Evolutionary conservation across 2,329 filamentous ascomycete genomes (phyloP).

Genomic region (Stagonosporopsis chrysanthemi): DNA sequence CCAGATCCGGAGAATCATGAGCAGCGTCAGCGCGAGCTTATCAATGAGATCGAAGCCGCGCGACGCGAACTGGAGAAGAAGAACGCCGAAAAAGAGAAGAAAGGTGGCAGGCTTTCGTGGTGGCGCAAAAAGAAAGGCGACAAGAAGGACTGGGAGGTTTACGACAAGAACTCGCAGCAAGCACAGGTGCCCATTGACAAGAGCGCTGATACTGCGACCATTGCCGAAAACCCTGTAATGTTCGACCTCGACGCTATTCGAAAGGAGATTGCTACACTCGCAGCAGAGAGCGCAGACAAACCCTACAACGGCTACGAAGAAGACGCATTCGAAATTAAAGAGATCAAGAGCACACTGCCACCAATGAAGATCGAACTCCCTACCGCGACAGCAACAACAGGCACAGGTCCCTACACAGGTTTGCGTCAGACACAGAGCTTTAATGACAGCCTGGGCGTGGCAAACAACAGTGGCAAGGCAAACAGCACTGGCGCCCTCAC

Average conservation of each 20-base stretch:
- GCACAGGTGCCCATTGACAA: slow-evolving; percentile 40
- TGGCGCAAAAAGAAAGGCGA: slow-evolving; percentile 83
- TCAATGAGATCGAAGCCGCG: slow-evolving; percentile 95
- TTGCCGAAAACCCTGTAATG: slow-evolving; percentile 70
- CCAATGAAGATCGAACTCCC: slow-evolving; percentile 77
- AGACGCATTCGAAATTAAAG: slow-evolving; percentile 68
- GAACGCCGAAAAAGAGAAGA: slow-evolving; percentile 64
- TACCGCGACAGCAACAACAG: slow-evolving; percentile 23
- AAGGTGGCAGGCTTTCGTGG: slow-evolving; percentile 66
- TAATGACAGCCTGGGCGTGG: slow-evolving; percentile 45
- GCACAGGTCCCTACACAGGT: slow-evolving; percentile 31
- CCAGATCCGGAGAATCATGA: slow-evolving; percentile 94
- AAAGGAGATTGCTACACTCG: slow-evolving; percentile 71
- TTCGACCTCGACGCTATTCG: slow-evolving; percentile 97
- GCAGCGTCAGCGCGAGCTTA: slow-evolving; percentile 86
- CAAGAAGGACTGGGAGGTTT: slow-evolving; percentile 93
- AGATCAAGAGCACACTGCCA: slow-evolving; percentile 86
- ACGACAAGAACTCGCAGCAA: slow-evolving; percentile 71
- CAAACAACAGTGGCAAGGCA: slow-evolving; percentile 17
- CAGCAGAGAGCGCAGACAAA: slow-evolving; percentile 63
- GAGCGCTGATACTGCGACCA: slow-evolving; percentile 57
- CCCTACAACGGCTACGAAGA: slow-evolving; percentile 35
- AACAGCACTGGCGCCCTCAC: slow-evolving; percentile 26
- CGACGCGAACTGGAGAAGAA: slow-evolving; percentile 85
- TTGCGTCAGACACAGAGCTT: slow-evolving; percentile 53